Evolutionary conservation across 306 rosid species (phyloP).

Genomic region (Alnus glutinosa): DNA sequence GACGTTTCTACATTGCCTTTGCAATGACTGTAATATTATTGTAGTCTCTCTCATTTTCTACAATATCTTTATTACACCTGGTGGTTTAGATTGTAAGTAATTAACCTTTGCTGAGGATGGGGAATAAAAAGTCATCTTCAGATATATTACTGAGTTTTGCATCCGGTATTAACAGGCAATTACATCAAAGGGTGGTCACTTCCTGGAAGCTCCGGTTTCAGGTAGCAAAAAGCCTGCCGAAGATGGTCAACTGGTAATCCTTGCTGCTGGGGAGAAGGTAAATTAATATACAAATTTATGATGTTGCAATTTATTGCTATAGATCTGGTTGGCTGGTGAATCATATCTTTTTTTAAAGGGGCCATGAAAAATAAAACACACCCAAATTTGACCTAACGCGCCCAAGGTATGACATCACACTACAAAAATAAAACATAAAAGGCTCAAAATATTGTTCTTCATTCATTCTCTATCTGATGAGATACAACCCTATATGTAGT

Average conservation of each 20-base stretch:
- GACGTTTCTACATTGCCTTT: background rate
- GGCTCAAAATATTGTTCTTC: too few relatives aligned
- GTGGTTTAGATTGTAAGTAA: conserved; percentile 3
- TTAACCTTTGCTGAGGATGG: background rate
- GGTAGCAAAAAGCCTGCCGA: conserved; percentile 99
- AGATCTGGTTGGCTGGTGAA: background rate
- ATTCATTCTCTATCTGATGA: too few relatives aligned
- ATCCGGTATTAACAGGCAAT: conserved; percentile 54
- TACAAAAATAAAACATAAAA: too few relatives aligned
- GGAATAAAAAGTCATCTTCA: conserved; percentile 13
- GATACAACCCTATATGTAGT: too few relatives aligned
- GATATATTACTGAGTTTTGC: conserved; percentile 25
- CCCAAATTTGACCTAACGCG: too few relatives aligned
- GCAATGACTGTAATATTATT: background rate
- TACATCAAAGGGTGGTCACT: conserved; percentile 57
- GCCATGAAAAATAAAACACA: too few relatives aligned
- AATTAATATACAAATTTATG: background rate
- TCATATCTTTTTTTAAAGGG: background rate
- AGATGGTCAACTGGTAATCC: conserved; percentile 90
- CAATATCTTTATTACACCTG: conserved; percentile 5
- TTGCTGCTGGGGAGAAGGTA: conserved; percentile 86
- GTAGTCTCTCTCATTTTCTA: background rate
- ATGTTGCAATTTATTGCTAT: background rate
- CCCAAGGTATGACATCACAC: too few relatives aligned
- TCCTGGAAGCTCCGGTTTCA: conserved; percentile 93